These are phyloP conservation scores for Beauveria australis DNA, from an alignment of 2,329 filamentous ascomycete species.

Conservation along the genomic window DNA sequence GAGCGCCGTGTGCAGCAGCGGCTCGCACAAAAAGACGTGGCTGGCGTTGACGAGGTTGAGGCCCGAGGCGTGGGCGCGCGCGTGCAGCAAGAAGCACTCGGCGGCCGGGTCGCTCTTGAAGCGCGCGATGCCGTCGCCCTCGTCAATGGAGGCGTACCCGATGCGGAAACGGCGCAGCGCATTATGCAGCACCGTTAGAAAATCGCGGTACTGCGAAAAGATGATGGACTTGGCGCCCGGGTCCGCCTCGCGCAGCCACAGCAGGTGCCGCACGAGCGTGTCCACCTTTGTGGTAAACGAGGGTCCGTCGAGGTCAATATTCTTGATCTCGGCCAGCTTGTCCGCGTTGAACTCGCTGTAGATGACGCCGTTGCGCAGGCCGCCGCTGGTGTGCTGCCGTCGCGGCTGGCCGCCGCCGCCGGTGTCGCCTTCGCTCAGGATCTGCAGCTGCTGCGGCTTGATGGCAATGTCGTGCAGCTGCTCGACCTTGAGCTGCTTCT, in stretches of 20 bases:
- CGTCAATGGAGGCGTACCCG: slow-evolving; percentile 62
- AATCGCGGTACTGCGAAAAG: slow-evolving; percentile 84
- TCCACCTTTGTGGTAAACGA: slow-evolving; percentile 90
- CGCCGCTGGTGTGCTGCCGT: slow-evolving; percentile 23
- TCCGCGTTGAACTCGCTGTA: slow-evolving; percentile 69
- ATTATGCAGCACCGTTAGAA: slow-evolving; percentile 62
- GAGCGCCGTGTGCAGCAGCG: slow-evolving; percentile 84
- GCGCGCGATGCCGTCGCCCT: slow-evolving; percentile 56
- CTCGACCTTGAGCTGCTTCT: slow-evolving; percentile 51
- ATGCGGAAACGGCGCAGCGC: slow-evolving; percentile 69
- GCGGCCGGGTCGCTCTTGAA: slow-evolving; percentile 68
- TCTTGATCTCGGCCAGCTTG: slow-evolving; percentile 71
- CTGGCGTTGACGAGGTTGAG: slow-evolving; percentile 88
- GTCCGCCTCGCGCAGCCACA: slow-evolving; percentile 79
- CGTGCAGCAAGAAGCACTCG: slow-evolving; percentile 84
- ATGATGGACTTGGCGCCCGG: slow-evolving; percentile 84
- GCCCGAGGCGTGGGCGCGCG: slow-evolving; percentile 78
- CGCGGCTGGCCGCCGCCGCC: slow-evolving; percentile 12
- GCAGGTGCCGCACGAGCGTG: slow-evolving; percentile 67
- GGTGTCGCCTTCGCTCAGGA: slow-evolving; percentile 37
- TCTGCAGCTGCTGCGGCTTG: slow-evolving; percentile 64
- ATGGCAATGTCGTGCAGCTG: slow-evolving; percentile 82
- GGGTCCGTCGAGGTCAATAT: slow-evolving; percentile 62
- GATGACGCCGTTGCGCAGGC: slow-evolving; percentile 54
- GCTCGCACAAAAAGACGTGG: slow-evolving; percentile 91